Base-by-base conservation (phyloP, 441 rosid species). In the Populus hybrid region DNA sequence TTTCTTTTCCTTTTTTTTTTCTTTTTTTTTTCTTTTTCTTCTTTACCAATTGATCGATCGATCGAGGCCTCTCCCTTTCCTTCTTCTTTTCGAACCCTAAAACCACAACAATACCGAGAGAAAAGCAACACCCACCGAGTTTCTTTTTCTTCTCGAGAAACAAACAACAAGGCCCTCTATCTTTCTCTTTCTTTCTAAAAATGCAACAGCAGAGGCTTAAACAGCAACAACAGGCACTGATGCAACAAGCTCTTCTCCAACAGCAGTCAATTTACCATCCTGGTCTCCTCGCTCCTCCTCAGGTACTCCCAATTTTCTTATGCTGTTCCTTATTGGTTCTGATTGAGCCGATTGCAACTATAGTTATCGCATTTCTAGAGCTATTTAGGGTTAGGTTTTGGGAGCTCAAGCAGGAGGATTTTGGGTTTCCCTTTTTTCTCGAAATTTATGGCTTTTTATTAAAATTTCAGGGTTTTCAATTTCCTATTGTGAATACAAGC, bases 191-290 rank as follows among this genome's bases (percentile, higher is more conserved):
- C 24, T 78, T n/a, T 24, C 73, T 12, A 19, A 88, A 89, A 89
- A 96, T 97, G 98, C 98, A 94, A 90, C 91, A 92, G 81, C 97
- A 87, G 85, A 92, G 97, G 87, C 89, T 94, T 87, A 94, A 94
- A 90, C 97, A 93, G 78, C 96, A 91, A 57, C 97, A 93, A 77
- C 98, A 95, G 86, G 98, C 94, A 71, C 83, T 94, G 97, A 92
- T 97, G 89, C 99, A 97, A 73, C 98, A 96, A 87, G 99, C 99
- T 76, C 91, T 94, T 61, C 90, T 93, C 64, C 99, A 92, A 84
- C 99, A 97, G 69, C 98, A 94, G 91, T 88, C 98, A 75, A 93
- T 97, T 32, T 97, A 93, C 76, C 99, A 96, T 79, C 98, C 98
- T 0, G 98, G 98, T n/a, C 97, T 94, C 76, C 86, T 97, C 67